A percentile compares a stretch with the other conserved stretches of the same genome.
phyloP scores from a whole-genome alignment of 169 alveolate genomes.

The Prorocentrum cordatum region DNA sequence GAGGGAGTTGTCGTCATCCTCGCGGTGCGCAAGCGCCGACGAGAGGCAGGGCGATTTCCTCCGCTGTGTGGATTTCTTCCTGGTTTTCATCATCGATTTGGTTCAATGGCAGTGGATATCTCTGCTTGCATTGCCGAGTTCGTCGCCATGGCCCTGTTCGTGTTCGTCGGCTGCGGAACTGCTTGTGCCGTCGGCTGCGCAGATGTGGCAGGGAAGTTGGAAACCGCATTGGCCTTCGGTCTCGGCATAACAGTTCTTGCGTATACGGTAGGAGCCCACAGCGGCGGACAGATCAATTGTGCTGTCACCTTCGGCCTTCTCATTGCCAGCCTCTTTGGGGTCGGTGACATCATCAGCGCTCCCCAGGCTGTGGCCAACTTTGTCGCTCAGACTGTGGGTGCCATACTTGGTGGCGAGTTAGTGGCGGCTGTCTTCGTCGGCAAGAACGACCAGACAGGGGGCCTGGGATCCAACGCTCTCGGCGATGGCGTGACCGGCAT shows the following conservation, averaged over 20 bases:
- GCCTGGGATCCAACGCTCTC: constrained; percentile 24
- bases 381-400: constrained; percentile 21
- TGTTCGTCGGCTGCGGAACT: constrained; percentile 45
- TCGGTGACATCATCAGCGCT: neutral
- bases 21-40: too few relatives aligned
- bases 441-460: constrained; percentile 18
- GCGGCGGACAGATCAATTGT: constrained; percentile 62
- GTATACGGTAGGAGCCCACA: constrained; percentile 36
- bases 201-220: neutral
- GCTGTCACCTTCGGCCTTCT: constrained; percentile 56
- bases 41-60: too few relatives aligned
- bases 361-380: constrained; percentile 17
- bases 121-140: constrained; percentile 50
- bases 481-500: constrained; percentile 29
- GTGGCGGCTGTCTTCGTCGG: constrained; percentile 21
- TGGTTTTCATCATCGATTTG: too few relatives aligned
- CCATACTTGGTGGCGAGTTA: constrained; percentile 17
- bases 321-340: constrained; percentile 11
- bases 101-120: too few relatives aligned
- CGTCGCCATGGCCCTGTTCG: constrained; percentile 38
- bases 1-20: too few relatives aligned
- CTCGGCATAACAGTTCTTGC: constrained; percentile 45
- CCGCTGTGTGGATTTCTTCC: too few relatives aligned
- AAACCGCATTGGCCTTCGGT: constrained; percentile 13
- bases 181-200: constrained; percentile 55